phyloP scores from a whole-genome alignment of 2,329 filamentous ascomycete genomes.

The Penicillium brevicompactum region DNA sequence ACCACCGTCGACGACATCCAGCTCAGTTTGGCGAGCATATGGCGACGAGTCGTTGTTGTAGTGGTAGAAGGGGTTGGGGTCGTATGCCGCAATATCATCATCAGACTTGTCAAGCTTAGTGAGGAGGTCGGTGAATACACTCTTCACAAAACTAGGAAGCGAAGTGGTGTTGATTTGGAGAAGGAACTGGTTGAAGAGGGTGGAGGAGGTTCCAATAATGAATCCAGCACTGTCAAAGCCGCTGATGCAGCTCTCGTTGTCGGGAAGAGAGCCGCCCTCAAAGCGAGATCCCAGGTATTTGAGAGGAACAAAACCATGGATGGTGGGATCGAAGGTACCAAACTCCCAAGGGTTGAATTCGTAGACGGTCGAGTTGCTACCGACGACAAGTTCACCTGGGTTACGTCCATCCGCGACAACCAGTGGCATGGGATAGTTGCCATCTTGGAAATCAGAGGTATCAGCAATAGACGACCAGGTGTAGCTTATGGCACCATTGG shows the following conservation, averaged over 20 bases:
- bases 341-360: conserved; percentile 82
- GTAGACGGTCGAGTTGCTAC: conserved; percentile 72
- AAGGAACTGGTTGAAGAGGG: conserved; percentile 79
- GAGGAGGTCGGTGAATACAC: conserved; percentile 57
- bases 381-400: conserved; percentile 63
- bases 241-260: conserved; percentile 64
- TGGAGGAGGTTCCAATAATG: conserved; percentile 82
- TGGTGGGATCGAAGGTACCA: conserved; percentile 72
- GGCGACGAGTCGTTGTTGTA: conserved; percentile 64
- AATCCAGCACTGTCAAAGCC: conserved; percentile 84
- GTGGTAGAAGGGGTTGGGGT: conserved; percentile 73
- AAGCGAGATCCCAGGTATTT: conserved; percentile 75
- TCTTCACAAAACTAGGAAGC: conserved; percentile 54
- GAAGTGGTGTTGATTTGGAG: conserved; percentile 62
- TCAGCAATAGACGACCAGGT: conserved; percentile 80
- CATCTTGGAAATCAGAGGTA: conserved; percentile 63
- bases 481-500: conserved; percentile 71
- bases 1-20: conserved; percentile 78
- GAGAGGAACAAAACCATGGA: conserved; percentile 71
- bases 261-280: conserved; percentile 59
- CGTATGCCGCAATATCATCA: conserved; percentile 73
- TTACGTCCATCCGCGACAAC: conserved; percentile 69
- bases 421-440: conserved; percentile 70
- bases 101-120: conserved; percentile 57
- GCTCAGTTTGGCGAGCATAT: conserved; percentile 54